These are phyloP conservation scores for Penicillium longicatenatum DNA, from an alignment of 495 filamentous ascomycete species.

Conservation along the genomic window DNA sequence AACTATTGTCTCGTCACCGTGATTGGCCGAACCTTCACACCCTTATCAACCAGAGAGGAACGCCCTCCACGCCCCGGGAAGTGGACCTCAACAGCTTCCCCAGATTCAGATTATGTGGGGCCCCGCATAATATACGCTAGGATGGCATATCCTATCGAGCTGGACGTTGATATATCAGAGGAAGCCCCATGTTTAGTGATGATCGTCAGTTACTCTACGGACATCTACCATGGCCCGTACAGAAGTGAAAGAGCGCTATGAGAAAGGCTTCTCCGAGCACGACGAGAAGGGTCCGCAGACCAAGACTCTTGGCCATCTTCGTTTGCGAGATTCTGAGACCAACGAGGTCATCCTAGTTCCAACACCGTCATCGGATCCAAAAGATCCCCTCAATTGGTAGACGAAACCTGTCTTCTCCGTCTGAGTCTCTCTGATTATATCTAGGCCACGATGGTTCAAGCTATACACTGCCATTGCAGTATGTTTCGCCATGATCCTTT, in stretches of 20 bases:
- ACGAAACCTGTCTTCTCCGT: slow-evolving; percentile 22
- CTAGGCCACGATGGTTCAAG: slow-evolving; percentile 48
- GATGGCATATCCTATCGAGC: not conserved
- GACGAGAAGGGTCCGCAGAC: slow-evolving; percentile 5
- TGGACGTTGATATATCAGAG: not conserved
- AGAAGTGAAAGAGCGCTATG: slow-evolving; percentile 1
- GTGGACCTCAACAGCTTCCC: slow-evolving; percentile 13
- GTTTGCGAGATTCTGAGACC: slow-evolving; percentile 50
- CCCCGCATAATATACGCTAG: not conserved
- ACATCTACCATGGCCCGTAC: not conserved
- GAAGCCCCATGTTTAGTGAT: not conserved
- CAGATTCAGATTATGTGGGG: slow-evolving; percentile 16
- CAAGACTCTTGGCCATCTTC: slow-evolving; percentile 45
- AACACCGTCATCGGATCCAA: slow-evolving; percentile 27
- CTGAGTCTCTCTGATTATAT: slow-evolving; percentile 15
- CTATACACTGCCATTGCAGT: slow-evolving; percentile 51
- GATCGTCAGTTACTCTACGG: not conserved
- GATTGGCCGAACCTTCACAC: not conserved
- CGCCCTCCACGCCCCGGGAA: slow-evolving; percentile 8
- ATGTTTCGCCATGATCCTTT: slow-evolving; percentile 55
- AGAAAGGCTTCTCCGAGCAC: not conserved
- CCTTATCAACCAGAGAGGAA: not conserved
- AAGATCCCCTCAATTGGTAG: slow-evolving; percentile 39
- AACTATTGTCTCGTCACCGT: no score
- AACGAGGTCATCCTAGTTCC: slow-evolving; percentile 37